Conservation (phyloP, 1,284 basidiomycete species). For the Microbotryum intermedium region DNA sequence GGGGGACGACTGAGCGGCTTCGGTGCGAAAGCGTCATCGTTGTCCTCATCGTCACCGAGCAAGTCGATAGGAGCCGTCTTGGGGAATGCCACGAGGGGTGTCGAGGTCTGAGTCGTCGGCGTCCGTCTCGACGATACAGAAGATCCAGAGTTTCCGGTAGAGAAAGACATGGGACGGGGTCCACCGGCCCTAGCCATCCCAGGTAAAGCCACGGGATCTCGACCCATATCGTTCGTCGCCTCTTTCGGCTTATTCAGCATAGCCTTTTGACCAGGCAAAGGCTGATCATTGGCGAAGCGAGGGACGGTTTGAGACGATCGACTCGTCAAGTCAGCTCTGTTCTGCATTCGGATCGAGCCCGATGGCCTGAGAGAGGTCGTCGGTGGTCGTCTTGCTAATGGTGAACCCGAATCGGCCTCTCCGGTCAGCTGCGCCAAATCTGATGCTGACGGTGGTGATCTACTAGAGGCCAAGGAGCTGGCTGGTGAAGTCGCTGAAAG, state of each 20-base stretch:
- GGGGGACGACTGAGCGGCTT: background rate
- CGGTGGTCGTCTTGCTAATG: background rate
- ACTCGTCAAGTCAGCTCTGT: slow-evolving; percentile 27
- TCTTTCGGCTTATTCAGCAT: too few relatives aligned
- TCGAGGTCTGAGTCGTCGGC: too few relatives aligned
- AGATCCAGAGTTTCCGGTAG: too few relatives aligned
- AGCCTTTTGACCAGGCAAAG: background rate
- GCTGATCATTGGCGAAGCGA: slow-evolving; percentile 26
- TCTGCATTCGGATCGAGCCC: background rate
- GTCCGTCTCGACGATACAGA: too few relatives aligned
- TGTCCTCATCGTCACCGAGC: slow-evolving; percentile 25
- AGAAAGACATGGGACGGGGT: too few relatives aligned
- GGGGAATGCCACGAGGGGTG: background rate
- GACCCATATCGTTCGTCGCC: too few relatives aligned
- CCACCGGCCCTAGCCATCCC: too few relatives aligned
- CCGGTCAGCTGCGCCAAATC: background rate
- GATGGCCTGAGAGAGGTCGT: background rate
- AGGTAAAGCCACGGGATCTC: too few relatives aligned
- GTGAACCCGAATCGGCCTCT: background rate
- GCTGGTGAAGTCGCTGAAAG: background rate
- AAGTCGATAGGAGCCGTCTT: slow-evolving; percentile 12
- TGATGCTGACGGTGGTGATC: background rate
- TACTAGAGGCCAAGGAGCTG: background rate
- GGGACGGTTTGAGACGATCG: slow-evolving; percentile 31
- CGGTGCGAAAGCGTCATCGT: slow-evolving; percentile 3